These are phyloP conservation scores for Tanozyma kutaoensis DNA, from an alignment of 805 yeast species.

Conservation along the genomic window DNA sequence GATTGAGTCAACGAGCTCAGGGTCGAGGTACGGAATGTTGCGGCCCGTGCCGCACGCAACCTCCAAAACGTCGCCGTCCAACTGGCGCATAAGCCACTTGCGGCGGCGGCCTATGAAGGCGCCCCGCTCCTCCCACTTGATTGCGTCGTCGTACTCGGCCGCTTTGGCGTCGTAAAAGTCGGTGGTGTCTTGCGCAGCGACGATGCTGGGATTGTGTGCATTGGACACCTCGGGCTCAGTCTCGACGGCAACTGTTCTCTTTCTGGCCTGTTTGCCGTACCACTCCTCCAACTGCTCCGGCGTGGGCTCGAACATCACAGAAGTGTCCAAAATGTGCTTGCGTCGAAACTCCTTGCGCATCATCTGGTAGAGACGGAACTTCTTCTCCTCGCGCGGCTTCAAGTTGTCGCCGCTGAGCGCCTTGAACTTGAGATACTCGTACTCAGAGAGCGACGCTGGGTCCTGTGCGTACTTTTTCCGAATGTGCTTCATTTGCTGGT, in stretches of 20 bases:
- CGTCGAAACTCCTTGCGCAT: conserved; percentile 34
- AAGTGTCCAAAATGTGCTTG: conserved; percentile 18
- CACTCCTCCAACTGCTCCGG: conserved; percentile 28
- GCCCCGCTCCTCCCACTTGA: conserved; percentile 60
- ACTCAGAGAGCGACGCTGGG: conserved; percentile 38
- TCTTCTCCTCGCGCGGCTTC: conserved; percentile 51
- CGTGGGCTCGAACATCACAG: conserved; percentile 24
- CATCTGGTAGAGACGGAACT: conserved; percentile 44
- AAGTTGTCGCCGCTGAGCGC: conserved; percentile 42
- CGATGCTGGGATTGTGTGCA: too few relatives aligned
- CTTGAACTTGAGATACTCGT: conserved; percentile 49
- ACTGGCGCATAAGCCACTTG: conserved; percentile 66
- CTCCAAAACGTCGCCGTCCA: conserved; percentile 83
- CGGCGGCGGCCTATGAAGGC: conserved; percentile 52
- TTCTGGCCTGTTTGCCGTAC: conserved; percentile 22
- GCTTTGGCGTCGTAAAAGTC: conserved; percentile 70
- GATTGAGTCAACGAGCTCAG: conserved; percentile 48
- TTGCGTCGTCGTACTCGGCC: conserved; percentile 64
- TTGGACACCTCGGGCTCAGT: too few relatives aligned
- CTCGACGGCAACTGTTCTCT: conserved; percentile 12
- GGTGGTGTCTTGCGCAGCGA: too few relatives aligned
- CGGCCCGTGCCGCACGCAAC: conserved; percentile 96
- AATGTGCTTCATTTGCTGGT: conserved; percentile 38
- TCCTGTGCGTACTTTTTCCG: conserved; percentile 19
- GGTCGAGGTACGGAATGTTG: conserved; percentile 64